Evolutionary conservation across 2,329 filamentous ascomycete genomes (phyloP).

Genomic region (Monosporascus sp.): DNA sequence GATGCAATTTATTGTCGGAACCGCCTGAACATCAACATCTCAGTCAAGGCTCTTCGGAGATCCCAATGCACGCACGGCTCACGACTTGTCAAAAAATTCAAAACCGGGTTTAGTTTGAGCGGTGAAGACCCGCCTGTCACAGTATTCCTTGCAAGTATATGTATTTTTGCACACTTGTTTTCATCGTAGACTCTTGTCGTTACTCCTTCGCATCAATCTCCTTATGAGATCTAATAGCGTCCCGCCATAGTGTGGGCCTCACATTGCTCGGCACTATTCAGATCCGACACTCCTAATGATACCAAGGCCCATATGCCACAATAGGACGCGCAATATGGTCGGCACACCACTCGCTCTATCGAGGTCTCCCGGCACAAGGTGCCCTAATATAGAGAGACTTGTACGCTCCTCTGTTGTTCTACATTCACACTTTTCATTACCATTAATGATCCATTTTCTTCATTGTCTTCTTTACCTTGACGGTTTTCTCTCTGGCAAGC

Average conservation of each 20-base stretch:
- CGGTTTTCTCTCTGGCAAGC: slow-evolving; percentile 7
- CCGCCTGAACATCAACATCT: slow-evolving; percentile 2
- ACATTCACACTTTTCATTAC: not conserved
- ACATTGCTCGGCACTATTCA: too few species aligned
- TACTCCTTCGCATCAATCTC: too few species aligned
- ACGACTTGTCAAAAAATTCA: slow-evolving; percentile 1
- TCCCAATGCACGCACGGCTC: slow-evolving; percentile 18
- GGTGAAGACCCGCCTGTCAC: slow-evolving; percentile 13
- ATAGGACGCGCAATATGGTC: too few species aligned
- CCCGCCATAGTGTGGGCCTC: too few species aligned
- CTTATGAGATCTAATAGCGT: too few species aligned
- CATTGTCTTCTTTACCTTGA: slow-evolving; percentile 7
- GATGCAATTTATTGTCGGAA: too few species aligned
- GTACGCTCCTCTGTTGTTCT: slow-evolving; percentile 6
- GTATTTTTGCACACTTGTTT: not conserved
- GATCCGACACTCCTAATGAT: too few species aligned
- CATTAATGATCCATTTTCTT: slow-evolving; percentile 1
- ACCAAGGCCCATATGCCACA: too few species aligned
- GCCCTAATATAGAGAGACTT: slow-evolving; percentile 6
- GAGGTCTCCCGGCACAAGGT: too few species aligned
- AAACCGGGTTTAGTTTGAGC: slow-evolving; percentile 7
- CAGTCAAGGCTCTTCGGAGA: slow-evolving; percentile 16
- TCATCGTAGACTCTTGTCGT: not conserved
- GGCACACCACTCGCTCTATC: too few species aligned
- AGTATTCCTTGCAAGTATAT: slow-evolving; percentile 3